These are phyloP conservation scores for Entrophospora sp. DNA, from an alignment of 192 early-diverging fungal species.

Conservation along the genomic window DNA sequence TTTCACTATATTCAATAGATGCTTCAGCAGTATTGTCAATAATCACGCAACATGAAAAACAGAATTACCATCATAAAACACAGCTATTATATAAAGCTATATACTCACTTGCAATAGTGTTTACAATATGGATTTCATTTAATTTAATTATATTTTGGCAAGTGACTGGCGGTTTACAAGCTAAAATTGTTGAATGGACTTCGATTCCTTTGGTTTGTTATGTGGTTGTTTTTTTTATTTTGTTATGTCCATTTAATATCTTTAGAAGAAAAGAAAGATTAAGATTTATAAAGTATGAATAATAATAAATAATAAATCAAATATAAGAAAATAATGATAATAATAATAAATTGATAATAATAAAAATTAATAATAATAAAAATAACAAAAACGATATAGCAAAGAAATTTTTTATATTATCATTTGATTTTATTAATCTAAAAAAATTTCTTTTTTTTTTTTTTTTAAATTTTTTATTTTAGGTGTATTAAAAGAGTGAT, in stretches of 20 bases:
- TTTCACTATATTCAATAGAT: conserved; percentile 37
- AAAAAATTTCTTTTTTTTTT: background rate
- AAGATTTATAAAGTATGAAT: conserved; percentile 49
- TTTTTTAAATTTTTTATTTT: too few species aligned
- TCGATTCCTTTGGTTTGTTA: conserved; percentile 41
- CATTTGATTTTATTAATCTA: background rate
- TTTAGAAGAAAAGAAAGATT: conserved; percentile 42
- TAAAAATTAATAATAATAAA: background rate
- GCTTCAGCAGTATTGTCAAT: conserved; percentile 32
- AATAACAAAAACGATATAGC: too few species aligned
- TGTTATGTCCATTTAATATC: conserved; percentile 40
- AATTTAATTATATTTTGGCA: conserved; percentile 43
- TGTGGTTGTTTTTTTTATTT: conserved; percentile 25
- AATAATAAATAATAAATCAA: too few species aligned
- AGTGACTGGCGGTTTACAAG: conserved; percentile 25
- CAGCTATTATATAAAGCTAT: conserved; percentile 25
- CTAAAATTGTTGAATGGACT: conserved; percentile 20
- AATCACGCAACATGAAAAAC: conserved; percentile 16
- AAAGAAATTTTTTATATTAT: background rate
- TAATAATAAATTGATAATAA: background rate
- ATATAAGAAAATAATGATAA: background rate
- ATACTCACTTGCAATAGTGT: conserved; percentile 34
- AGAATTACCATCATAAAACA: background rate
- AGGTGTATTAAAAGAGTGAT: conserved; percentile 44
- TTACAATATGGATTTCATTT: conserved; percentile 31